Percentiles rank a stretch among this genome's conserved stretches.
Conservation (phyloP, 164 flowering plant species). For the Nymphaea thermarum region DNA sequence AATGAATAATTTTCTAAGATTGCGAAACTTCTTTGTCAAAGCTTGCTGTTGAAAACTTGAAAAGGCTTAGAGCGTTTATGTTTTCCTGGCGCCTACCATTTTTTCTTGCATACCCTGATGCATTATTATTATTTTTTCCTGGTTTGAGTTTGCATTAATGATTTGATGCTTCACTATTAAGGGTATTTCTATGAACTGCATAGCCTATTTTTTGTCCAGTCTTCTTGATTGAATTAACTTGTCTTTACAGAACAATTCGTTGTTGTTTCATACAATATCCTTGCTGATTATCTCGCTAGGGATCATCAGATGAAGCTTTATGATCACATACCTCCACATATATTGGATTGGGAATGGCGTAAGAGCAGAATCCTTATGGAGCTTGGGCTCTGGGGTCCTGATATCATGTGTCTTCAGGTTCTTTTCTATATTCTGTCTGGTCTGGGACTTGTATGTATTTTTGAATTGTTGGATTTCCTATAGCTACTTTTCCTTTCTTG, state of each 20-base stretch:
- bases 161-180: too few species aligned
- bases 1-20: too few species aligned
- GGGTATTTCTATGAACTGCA: too few species aligned
- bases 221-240: too few species aligned
- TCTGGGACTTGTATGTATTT: too few species aligned
- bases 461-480: too few species aligned
- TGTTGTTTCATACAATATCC: constrained; percentile 81
- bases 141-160: neutral
- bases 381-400: constrained; percentile 87
- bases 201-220: too few species aligned
- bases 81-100: neutral
- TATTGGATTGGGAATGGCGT: constrained; percentile 84
- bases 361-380: constrained; percentile 58
- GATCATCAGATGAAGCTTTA: constrained; percentile 59
- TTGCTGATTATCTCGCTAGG: constrained; percentile 84
- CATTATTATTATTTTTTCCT: neutral
- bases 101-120: too few species aligned
- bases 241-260: constrained; percentile 52
- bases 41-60: neutral
- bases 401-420: constrained; percentile 92
- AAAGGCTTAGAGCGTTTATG: too few species aligned
- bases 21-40: neutral
- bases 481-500: too few species aligned
- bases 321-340: constrained; percentile 61
- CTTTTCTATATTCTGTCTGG: neutral